phyloP scores from a whole-genome alignment of 768 basidiomycete species.

The Macrocybe gigantea region DNA sequence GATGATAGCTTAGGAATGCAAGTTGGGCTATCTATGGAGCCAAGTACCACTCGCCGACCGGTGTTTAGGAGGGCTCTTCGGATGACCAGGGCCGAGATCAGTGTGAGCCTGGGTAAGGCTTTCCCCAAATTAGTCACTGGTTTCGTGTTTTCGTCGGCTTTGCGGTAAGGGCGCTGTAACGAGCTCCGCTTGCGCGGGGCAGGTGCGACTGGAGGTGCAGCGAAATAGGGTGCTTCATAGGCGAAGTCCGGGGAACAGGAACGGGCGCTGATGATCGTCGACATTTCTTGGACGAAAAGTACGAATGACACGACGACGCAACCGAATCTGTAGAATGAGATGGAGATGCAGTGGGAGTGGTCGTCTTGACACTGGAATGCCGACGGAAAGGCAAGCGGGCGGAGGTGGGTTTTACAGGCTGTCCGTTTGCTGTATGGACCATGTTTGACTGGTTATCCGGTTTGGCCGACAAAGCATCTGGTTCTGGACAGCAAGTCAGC shows the following conservation, averaged over 20 bases:
- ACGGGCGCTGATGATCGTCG: conserved; percentile 26
- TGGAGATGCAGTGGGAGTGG: conserved; percentile 8
- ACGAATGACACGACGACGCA: conserved; percentile 11
- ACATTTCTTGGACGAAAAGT: conserved; percentile 22
- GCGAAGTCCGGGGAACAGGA: conserved; percentile 27
- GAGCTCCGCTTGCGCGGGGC: conserved; percentile 7
- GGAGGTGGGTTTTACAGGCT: background rate
- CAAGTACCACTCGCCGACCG: conserved; percentile 28
- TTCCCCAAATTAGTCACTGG: background rate
- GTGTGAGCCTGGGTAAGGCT: background rate
- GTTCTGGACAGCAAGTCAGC: too few species aligned
- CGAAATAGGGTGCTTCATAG: conserved; percentile 44
- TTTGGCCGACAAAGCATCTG: background rate
- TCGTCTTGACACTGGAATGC: conserved; percentile 11
- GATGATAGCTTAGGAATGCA: too few species aligned
- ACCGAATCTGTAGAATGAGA: conserved; percentile 10
- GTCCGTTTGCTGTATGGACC: conserved; percentile 2
- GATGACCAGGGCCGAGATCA: conserved; percentile 1
- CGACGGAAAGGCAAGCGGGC: conserved; percentile 16
- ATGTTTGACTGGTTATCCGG: conserved; percentile 2
- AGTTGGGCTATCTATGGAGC: conserved; percentile 9
- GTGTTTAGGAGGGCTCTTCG: conserved; percentile 17
- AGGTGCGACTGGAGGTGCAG: conserved; percentile 27
- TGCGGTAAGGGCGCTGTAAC: background rate
- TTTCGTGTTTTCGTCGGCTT: conserved; percentile 7